phyloP scores from a whole-genome alignment of 2,329 filamentous ascomycete species.

The Akanthomyces lecanii region DNA sequence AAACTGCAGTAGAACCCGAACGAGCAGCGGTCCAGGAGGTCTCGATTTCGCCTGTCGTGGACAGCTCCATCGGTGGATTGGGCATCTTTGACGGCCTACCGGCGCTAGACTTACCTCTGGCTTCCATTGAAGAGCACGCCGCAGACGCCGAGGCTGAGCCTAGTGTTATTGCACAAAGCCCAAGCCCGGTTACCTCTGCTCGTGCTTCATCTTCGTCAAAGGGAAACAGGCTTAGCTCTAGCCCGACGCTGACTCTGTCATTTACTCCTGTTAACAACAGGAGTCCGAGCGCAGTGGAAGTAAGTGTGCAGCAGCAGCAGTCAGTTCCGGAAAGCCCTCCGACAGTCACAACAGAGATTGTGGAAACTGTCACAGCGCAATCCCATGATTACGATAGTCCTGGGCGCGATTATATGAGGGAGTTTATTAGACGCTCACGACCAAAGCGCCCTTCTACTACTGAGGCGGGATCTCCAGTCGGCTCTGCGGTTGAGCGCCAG shows the following conservation, averaged over 20 bases:
- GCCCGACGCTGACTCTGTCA: slow-evolving; percentile 20
- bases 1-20: neutral
- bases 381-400: slow-evolving; percentile 30
- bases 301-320: neutral
- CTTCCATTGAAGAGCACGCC: slow-evolving; percentile 2
- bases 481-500: slow-evolving; percentile 24
- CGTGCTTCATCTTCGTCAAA: neutral
- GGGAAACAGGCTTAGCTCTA: slow-evolving; percentile 4
- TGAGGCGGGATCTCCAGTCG: slow-evolving; percentile 30
- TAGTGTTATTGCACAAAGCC: slow-evolving; percentile 3
- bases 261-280: slow-evolving; percentile 27
- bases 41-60: neutral
- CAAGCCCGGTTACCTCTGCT: slow-evolving; percentile 1
- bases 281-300: neutral
- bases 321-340: slow-evolving; percentile 8
- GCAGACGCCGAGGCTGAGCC: neutral
- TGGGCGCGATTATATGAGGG: slow-evolving; percentile 32
- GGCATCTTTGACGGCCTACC: neutral
- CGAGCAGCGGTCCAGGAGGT: neutral
- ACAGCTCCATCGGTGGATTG: neutral
- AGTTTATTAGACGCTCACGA: slow-evolving; percentile 34
- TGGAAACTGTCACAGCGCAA: slow-evolving; percentile 3
- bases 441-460: slow-evolving; percentile 27
- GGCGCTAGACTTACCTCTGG: neutral
- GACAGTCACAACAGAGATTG: neutral